phyloP scores from a whole-genome alignment of 1,284 basidiomycete genomes.

The Malassezia yamatoensis region DNA sequence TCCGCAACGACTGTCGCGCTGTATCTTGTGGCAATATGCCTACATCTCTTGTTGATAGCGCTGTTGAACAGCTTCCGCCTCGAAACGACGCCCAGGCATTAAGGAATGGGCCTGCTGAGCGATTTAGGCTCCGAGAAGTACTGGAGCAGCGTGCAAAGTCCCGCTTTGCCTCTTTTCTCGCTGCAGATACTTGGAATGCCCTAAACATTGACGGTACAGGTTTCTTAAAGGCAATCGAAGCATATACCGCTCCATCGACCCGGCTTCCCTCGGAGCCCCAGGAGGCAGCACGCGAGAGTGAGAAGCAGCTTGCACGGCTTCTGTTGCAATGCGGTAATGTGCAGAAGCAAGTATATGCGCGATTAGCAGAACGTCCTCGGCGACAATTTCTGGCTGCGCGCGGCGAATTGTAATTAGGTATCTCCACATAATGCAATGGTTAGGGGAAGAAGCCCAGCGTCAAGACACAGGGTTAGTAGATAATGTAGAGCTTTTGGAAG shows the following conservation, averaged over 20 bases:
- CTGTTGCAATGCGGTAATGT: slow-evolving; percentile 12
- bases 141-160: neutral
- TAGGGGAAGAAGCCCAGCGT: too few relatives aligned
- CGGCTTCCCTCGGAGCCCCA: neutral
- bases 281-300: slow-evolving; percentile 20
- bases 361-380: neutral
- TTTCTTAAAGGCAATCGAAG: neutral
- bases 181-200: neutral
- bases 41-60: neutral
- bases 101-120: neutral
- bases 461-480: too few relatives aligned
- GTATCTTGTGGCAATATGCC: slow-evolving; percentile 3
- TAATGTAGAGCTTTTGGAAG: too few relatives aligned
- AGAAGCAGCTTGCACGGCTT: slow-evolving; percentile 23
- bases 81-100: neutral
- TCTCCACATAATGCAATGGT: slow-evolving; percentile 1
- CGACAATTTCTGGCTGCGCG: slow-evolving; percentile 2
- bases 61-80: neutral
- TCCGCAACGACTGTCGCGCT: slow-evolving; percentile 15
- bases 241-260: neutral
- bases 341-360: slow-evolving; percentile 7
- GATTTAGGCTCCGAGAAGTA: neutral
- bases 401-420: slow-evolving; percentile 4
- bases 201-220: neutral
- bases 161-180: slow-evolving; percentile 1